These are phyloP conservation scores for Catharanthus roseus DNA, from an alignment of 257 asterid genomes.

Conservation along the genomic window DNA sequence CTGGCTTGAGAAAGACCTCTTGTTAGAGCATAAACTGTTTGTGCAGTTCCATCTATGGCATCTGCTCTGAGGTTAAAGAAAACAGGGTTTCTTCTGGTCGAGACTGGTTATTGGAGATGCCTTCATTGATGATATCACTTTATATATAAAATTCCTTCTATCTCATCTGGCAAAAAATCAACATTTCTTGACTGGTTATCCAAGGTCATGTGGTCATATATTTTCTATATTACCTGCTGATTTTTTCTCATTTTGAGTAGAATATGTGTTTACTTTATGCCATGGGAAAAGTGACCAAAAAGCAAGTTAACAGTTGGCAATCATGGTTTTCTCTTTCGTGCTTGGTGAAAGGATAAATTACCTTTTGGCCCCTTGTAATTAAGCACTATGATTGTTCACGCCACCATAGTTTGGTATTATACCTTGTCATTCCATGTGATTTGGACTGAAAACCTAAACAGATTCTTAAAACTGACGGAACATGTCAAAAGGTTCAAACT, in stretches of 20 bases:
- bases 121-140: neutral
- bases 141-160: neutral
- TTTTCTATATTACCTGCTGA: neutral
- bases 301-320: neutral
- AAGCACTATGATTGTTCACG: neutral
- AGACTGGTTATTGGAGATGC: neutral
- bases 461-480: neutral
- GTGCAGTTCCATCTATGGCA: neutral
- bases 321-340: neutral
- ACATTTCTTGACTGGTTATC: neutral
- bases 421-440: neutral
- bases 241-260: neutral
- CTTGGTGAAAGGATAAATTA: neutral
- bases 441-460: neutral
- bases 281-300: neutral
- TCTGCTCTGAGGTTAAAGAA: neutral
- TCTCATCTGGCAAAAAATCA: neutral
- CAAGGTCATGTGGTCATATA: neutral
- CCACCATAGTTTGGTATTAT: neutral
- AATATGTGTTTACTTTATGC: neutral
- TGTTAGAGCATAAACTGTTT: neutral
- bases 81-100: neutral
- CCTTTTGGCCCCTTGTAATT: neutral
- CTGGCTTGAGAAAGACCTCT: neutral
- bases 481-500: neutral